Percentiles rank a stretch among this genome's conserved stretches.
These are phyloP conservation scores for Knufia fluminis DNA, from an alignment of 2,329 filamentous ascomycete genomes.

Conservation along the genomic window DNA sequence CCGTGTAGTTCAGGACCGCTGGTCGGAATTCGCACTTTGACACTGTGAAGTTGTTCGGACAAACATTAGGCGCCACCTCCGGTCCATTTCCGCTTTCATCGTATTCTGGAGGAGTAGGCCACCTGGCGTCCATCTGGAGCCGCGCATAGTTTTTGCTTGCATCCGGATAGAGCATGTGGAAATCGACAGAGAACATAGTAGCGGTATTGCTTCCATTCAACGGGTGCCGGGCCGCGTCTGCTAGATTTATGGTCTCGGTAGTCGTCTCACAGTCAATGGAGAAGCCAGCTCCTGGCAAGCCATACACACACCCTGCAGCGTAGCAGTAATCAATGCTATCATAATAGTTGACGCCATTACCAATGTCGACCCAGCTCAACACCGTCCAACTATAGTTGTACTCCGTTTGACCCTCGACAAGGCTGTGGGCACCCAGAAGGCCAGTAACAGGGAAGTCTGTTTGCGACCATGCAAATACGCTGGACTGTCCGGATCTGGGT, in stretches of 20 bases:
- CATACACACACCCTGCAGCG: not conserved
- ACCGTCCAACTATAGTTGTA: not conserved
- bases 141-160: not conserved
- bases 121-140: not conserved
- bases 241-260: not conserved
- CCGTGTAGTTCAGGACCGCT: not conserved
- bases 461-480: not conserved
- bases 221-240: not conserved
- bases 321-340: not conserved
- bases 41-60: not conserved
- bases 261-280: not conserved
- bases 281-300: not conserved
- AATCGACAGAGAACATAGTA: slow-evolving; percentile 1
- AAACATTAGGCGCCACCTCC: too few species aligned
- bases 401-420: not conserved
- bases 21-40: slow-evolving; percentile 1
- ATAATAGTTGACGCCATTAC: not conserved
- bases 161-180: not conserved
- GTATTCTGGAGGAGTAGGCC: not conserved
- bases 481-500: not conserved
- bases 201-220: too few species aligned
- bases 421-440: not conserved
- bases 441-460: not conserved
- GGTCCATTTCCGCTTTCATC: too few species aligned
- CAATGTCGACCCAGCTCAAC: not conserved